Evolutionary conservation across 768 basidiomycete genomes (phyloP), one percentile per base, ranked within the genome.

Genomic region (Termitomyces sp.): DNA sequence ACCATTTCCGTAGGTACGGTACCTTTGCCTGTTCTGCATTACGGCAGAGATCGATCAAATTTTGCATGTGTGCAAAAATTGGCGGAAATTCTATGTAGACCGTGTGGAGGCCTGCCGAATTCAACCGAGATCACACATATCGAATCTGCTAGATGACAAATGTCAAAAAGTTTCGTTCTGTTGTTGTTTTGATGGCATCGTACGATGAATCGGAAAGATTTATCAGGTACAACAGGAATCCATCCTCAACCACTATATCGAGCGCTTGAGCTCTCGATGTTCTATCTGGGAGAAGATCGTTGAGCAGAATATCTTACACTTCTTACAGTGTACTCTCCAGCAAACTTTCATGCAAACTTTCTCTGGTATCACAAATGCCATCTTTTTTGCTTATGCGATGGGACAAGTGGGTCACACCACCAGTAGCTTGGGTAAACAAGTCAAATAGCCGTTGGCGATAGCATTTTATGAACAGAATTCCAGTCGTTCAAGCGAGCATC

Each of bases 81-180:
- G 21, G 43, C 41, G 45, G 45, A 55, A 47, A 37, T 54, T 46
- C n/a, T n/a, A n/a, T n/a, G n/a, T n/a, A n/a, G n/a, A n/a, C 12
- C 32, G 17, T 49, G 32, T 19, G 55, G 48, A 48, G 27, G 17
- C 30, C 27, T 44, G 30, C 55, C 48, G 41, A 49, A 27, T 21
- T 32, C 48, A 23, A n/a, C 19, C 39, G 54, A 28, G 19, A 56
- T 50, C 55, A 44, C 39, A 32, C 34, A 37, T 37, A n/a, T 25
- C 23, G 16, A 37, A 37, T 37, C 16, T n/a, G n/a, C n/a, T 17
- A 35, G 11, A n/a, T 46, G 28, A 12, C 45, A 47, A 46, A 12
- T 28, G 45, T 30, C 47, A 34, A 21, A 21, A 32, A 9, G 7
- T 35, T 35, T 14, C 21, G 34, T 49, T 27, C 52, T 30, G 28